Conservation (phyloP, 148 eudicot genomes). For the Rhododendron simsii region DNA sequence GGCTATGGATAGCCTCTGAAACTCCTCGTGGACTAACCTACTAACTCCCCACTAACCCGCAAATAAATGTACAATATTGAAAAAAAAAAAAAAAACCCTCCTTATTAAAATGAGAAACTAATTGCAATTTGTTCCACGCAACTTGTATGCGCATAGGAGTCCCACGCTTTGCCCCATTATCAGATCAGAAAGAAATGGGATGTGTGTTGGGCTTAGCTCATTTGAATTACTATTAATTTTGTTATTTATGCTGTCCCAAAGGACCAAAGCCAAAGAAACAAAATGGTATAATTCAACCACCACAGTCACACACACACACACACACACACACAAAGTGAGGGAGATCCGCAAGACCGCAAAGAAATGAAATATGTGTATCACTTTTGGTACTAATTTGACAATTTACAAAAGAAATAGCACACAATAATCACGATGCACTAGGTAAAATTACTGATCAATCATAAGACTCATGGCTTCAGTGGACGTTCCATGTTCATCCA, state of each 20-base stretch:
- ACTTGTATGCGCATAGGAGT: neutral
- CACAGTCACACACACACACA: too few species aligned
- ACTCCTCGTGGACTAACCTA: too few species aligned
- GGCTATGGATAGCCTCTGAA: too few species aligned
- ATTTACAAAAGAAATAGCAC: neutral
- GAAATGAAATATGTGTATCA: neutral
- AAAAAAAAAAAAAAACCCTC: neutral
- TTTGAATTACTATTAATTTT: too few species aligned
- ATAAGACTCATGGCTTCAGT: slow-evolving; percentile 16
- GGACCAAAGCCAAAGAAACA: neutral
- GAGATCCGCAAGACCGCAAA: neutral
- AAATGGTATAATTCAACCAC: neutral
- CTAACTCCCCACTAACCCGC: too few species aligned
- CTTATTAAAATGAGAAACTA: neutral
- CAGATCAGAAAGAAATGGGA: too few species aligned
- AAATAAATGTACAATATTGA: too few species aligned
- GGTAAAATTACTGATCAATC: slow-evolving; percentile 14
- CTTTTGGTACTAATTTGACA: neutral
- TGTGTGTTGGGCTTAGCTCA: too few species aligned
- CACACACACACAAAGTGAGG: neutral
- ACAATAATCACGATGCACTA: neutral
- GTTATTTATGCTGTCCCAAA: too few species aligned
- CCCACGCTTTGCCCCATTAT: neutral
- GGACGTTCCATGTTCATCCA: slow-evolving; percentile 3
- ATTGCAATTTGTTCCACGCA: neutral